Conservation (phyloP, 2,329 filamentous ascomycete species). For the Onygenales sp. region DNA sequence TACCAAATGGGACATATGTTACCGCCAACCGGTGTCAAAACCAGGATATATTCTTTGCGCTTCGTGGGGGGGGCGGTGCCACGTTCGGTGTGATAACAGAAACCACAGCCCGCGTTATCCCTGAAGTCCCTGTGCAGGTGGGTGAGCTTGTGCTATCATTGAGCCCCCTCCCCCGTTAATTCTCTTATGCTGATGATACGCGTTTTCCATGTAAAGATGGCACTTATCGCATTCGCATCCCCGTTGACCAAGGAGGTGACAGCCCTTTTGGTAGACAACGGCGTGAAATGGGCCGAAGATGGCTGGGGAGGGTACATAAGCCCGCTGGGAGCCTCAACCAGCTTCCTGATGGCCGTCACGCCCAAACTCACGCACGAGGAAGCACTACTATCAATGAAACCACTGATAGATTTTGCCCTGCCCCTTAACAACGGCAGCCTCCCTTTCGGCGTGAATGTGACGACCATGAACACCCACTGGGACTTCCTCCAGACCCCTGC, state of each 20-base stretch:
- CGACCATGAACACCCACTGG: conserved; percentile 4
- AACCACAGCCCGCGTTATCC: conserved; percentile 11
- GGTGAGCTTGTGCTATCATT: background rate
- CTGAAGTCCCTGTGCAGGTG: conserved; percentile 11
- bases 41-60: conserved; percentile 40
- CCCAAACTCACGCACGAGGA: conserved; percentile 2
- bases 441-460: conserved; percentile 2
- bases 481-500: background rate
- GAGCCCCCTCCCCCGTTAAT: background rate
- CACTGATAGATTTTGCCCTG: conserved; percentile 1
- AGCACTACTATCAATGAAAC: conserved; percentile 4
- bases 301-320: conserved; percentile 15
- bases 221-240: conserved; percentile 1
- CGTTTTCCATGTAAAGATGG: conserved; percentile 1
- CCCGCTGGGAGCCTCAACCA: background rate
- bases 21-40: conserved; percentile 34
- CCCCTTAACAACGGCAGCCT: conserved; percentile 4
- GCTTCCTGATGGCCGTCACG: conserved; percentile 3
- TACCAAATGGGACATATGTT: conserved; percentile 35
- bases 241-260: conserved; percentile 2
- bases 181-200: background rate
- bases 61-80: conserved; percentile 41
- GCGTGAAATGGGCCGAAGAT: conserved; percentile 13
- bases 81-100: conserved; percentile 46
- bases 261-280: conserved; percentile 8